These are phyloP conservation scores for Teratosphaeria epicoccoides DNA, from an alignment of 2,329 filamentous ascomycete genomes.

Conservation along the genomic window DNA sequence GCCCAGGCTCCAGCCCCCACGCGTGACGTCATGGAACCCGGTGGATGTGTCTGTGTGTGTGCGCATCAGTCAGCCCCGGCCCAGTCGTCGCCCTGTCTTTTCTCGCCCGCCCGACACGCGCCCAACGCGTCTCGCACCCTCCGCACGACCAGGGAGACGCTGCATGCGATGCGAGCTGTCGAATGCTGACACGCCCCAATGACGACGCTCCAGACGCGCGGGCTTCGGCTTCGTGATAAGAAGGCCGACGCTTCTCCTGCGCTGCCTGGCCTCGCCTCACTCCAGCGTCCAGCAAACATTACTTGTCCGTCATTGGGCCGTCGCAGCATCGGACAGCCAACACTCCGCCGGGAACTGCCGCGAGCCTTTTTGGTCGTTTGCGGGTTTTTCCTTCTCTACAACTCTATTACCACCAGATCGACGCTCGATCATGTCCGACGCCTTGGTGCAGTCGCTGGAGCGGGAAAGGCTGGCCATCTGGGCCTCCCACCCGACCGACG, in stretches of 20 bases:
- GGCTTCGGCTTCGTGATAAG: conserved; percentile 1
- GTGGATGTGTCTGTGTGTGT: too few relatives aligned
- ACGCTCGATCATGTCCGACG: conserved; percentile 1
- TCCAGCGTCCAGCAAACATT: conserved; percentile 1
- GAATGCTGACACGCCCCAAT: conserved; percentile 2
- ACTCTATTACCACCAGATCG: neutral
- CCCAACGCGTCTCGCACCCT: neutral
- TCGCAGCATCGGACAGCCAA: neutral
- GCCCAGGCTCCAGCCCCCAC: too few relatives aligned
- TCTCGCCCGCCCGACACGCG: neutral
- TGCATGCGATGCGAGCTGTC: conserved; percentile 1
- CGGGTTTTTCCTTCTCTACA: too few relatives aligned
- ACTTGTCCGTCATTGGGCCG: neutral
- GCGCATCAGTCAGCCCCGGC: too few relatives aligned
- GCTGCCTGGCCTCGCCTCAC: neutral
- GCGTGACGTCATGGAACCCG: too few relatives aligned
- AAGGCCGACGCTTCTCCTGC: neutral
- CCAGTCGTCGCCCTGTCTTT: neutral
- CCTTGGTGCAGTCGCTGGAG: conserved; percentile 15
- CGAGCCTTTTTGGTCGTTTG: too few relatives aligned
- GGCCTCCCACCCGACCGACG: conserved; percentile 23
- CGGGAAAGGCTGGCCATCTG: conserved; percentile 29
- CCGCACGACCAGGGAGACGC: neutral
- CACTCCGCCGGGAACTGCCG: neutral
- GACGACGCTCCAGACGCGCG: too few relatives aligned